Conservation (phyloP, 495 filamentous ascomycete species). For the Annulohypoxylon nitens region DNA sequence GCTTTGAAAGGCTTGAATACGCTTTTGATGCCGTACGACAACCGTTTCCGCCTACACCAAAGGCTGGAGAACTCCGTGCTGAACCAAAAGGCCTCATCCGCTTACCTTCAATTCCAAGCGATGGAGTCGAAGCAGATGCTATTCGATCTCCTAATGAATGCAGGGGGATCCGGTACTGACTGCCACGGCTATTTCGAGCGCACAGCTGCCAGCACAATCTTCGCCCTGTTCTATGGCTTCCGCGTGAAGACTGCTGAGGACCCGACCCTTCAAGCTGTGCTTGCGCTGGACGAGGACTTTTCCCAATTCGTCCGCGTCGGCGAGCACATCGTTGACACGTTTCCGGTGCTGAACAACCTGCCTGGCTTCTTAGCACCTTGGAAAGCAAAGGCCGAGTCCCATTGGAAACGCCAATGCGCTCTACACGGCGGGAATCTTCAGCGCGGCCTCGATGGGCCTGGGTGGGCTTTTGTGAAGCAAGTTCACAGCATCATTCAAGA, state of each 20-base stretch:
- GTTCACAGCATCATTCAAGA: neutral
- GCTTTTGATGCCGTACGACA: neutral
- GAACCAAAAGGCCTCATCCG: neutral
- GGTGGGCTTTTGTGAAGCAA: neutral
- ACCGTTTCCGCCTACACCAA: neutral
- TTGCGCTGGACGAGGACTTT: neutral
- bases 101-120: neutral
- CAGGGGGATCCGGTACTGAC: neutral
- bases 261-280: neutral
- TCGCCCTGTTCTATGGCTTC: neutral
- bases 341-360: neutral
- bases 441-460: neutral
- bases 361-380: neutral
- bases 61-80: neutral
- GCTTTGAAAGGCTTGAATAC: neutral
- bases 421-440: neutral
- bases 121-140: neutral
- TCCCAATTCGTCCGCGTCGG: neutral
- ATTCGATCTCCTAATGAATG: neutral
- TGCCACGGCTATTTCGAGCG: neutral
- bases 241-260: neutral
- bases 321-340: neutral
- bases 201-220: neutral
- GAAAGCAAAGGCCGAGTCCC: neutral
- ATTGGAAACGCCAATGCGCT: neutral